Evolutionary conservation across 495 filamentous ascomycete genomes (phyloP), one percentile per base, ranked within the genome.

Genomic region (Xylaria nigripes): DNA sequence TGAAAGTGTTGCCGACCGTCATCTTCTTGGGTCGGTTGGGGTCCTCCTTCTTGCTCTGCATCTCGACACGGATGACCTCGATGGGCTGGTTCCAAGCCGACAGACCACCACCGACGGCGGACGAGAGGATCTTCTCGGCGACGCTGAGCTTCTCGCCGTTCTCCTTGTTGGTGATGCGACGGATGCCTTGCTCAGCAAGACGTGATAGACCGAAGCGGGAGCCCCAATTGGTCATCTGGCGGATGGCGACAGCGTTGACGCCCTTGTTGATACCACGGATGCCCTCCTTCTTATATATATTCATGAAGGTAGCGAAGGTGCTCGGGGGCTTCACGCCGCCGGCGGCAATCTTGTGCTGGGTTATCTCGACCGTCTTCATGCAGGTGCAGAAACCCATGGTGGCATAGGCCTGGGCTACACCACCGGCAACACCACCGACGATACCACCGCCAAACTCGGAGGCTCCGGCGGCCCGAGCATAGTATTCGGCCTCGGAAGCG

Each of bases 321-420:
- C 90, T 83, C 2, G 85, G 86, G 18, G 87, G 87, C 73, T 90
- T 89, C 34, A 84, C 80, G 62, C 93, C 93, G 25, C 76, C 60
- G 7, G 89, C 84, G 3, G 91, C 90, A 66, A 94, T 75, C 80
- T 96, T 96, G 77, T 93, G 87, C 75, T 95, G 90, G 64, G 93
- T 98, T 75, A 98, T 98, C 76, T 97, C 94, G 57, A 96, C 94
- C 52, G 93, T 98, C 84, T 98, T 98, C 93, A 98, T 98, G 81
- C 93, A 98, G 36, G 93, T 98, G 74, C 93, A 98, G 83, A 98
- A 98, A 54, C 93, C 93, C 90, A 98, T 96, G 60, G 93, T 98
- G 54, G 93, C 93, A 69, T 98, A 98, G 30, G 93, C 93, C 76
- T 98, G 93, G 44, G 90, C 94, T 50, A 98, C 83, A 79, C 93